Conservation (phyloP, 1,284 basidiomycete genomes). For the Ceraceosorus bombacis region DNA sequence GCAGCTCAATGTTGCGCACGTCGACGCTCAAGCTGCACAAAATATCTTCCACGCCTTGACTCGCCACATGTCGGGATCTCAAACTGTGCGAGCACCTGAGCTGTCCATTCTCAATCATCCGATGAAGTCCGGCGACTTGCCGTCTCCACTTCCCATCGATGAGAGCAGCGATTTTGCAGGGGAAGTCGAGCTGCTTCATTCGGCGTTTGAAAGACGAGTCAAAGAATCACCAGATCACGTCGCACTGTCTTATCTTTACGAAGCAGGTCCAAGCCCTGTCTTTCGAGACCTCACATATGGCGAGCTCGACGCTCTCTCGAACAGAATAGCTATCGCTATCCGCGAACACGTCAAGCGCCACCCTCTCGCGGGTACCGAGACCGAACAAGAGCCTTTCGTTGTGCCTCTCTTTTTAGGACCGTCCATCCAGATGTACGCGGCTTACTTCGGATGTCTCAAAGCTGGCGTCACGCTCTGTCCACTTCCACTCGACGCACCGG, state of each 20-base stretch:
- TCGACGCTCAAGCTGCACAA: too few relatives aligned
- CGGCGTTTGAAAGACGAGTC: not conserved
- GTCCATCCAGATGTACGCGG: not conserved
- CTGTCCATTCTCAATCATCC: slow-evolving; percentile 2
- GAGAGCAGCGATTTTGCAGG: not conserved
- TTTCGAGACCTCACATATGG: not conserved
- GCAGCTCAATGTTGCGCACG: too few relatives aligned
- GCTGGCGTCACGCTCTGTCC: slow-evolving; percentile 3
- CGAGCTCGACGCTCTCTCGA: not conserved
- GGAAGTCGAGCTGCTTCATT: not conserved
- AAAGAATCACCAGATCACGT: not conserved
- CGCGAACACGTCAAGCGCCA: too few relatives aligned
- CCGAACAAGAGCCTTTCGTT: not conserved
- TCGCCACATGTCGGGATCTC: too few relatives aligned
- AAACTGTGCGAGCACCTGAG: too few relatives aligned
- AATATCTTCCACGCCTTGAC: too few relatives aligned
- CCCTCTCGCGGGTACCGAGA: not conserved
- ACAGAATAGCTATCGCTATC: too few relatives aligned
- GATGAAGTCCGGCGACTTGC: not conserved
- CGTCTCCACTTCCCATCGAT: not conserved
- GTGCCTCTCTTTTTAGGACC: slow-evolving; percentile 4
- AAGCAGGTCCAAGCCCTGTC: too few relatives aligned
- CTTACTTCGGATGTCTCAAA: not conserved
- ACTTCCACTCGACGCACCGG: slow-evolving; percentile 2
- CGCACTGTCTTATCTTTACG: not conserved